A percentile compares a stretch with the other conserved stretches of the same genome.
phyloP scores from a whole-genome alignment of 139 green algal genomes.

The Picochlorum sp. region DNA sequence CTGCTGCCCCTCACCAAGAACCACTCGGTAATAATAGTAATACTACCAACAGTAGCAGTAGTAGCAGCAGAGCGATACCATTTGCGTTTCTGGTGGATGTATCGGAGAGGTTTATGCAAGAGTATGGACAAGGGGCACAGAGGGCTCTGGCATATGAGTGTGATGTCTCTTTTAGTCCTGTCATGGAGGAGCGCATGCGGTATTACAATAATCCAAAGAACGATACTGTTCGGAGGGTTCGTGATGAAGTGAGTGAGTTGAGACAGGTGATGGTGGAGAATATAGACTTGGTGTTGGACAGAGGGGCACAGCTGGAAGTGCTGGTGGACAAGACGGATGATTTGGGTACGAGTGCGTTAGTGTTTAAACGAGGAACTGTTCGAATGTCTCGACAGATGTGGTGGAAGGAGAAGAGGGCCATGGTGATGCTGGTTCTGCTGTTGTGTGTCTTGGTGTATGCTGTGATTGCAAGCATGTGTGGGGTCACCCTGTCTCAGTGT shows the following conservation, averaged over 20 bases:
- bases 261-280: constrained; percentile 87
- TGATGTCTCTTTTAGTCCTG: constrained; percentile 68
- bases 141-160: constrained; percentile 78
- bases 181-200: constrained; percentile 36
- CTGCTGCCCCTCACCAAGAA: background rate
- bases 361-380: constrained; percentile 53
- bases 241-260: constrained; percentile 65
- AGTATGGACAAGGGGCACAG: constrained; percentile 40
- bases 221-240: constrained; percentile 73
- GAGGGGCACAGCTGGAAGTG: constrained; percentile 88
- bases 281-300: constrained; percentile 81
- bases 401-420: constrained; percentile 4
- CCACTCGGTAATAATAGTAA: background rate
- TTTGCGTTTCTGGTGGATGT: constrained; percentile 90
- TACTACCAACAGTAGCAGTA: no score
- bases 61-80: constrained; percentile 9
- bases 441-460: constrained; percentile 1
- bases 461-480: background rate
- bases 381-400: constrained; percentile 4
- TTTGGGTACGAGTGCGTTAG: constrained; percentile 56
- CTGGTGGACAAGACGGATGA: constrained; percentile 89
- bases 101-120: constrained; percentile 47
- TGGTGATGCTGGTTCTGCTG: background rate
- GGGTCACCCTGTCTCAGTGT: background rate
- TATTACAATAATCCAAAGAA: constrained; percentile 22